Base-by-base conservation (phyloP, 164 flowering plant species). In the Sedum album region DNA sequence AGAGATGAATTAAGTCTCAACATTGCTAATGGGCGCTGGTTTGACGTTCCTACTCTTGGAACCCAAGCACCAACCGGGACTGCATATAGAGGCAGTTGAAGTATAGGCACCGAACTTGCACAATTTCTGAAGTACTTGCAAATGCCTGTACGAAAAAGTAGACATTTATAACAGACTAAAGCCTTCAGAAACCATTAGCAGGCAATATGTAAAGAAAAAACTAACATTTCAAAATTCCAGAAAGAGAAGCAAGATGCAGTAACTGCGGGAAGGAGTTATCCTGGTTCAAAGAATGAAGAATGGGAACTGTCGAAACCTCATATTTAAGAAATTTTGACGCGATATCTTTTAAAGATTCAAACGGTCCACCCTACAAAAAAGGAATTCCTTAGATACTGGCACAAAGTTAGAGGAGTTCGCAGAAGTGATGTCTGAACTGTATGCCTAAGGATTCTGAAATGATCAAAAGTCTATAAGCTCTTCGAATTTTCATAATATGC, bases 51-150 rank as follows among this genome's bases (percentile, higher is more conserved):
- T 73, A 88, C 82, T 76, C 74, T 80, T n/a, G 98, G 97, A 68
- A 87, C 88, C 98, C 98, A 93, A 18, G 98, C 86, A 62, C 97
- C 98, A 70, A 93, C 71, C 66, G 90, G 92, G 41, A 86, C 72
- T 67, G 84, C 72, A 81, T 73, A 74, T 65, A 86, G 76, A 65
- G 91, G 91, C 17, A 78, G 61, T 53, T 85, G 83, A 28, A 86
- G 84, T 1, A 83, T 61, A 14, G 89, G 91, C 78, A 86, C 75
- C 3, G 82, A 82, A 67, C 76, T 69, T 64, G 85, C 68, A 70
- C 80, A 83, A 69, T 83, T 79, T 70, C 68, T 80, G 70, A 86
- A 93, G 74, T 89, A 82, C 76, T 97, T 82, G 82, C 98, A 93
- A 68, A 93, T 78, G 79, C 89, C 98, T 86, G 84, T 46, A 78